Evolutionary conservation across 1,284 basidiomycete genomes (phyloP), one percentile per base, ranked within the genome.

Genomic region (Melampsora allii-populina): DNA sequence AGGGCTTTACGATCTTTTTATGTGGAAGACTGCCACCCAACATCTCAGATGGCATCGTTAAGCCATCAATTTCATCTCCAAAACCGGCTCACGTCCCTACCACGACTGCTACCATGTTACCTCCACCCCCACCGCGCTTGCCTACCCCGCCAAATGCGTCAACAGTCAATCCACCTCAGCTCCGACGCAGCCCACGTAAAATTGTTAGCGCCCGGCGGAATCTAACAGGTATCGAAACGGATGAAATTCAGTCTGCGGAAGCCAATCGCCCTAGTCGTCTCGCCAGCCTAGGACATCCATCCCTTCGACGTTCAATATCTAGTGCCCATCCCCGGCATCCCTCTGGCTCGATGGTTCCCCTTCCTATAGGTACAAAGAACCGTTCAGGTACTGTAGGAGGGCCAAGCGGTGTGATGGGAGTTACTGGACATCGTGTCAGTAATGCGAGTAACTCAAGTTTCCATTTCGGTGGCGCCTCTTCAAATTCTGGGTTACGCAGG

Each of bases 361-460:
- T 29, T 24, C 27, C 64, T 24, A 56, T 36, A 45, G 63, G 36
- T 14, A 19, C 63, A 45, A 53, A 60, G 33, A 50, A 33, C 7
- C 48, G 63, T 17, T 65, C 63, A 10, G 63, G 53, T 27, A 33
- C 61, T 24, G 33, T 46, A 53, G 63, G 61, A 36, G 50, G 50
- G 12, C 21, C 50, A 56, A 42, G 39, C 39, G 39, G 39, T 42
- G 39, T 17, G 39, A 42, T 14, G 39, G 50, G 50, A 24, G 50
- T 56, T 9, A 24, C 50, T 56, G 69, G 63, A 2, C 48, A 50
- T 24, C 63, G 69, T 10, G 53, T 72, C n/a, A 72, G 69, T 29
- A 72, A 72, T 53, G 24, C 69, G 39, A 72, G 69, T 53, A 72
- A 72, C 33, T 33, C 63, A 17, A 66, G 71, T 50, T 74, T 74